Evolutionary conservation across 176 grass and related monocot genomes (phyloP).

Genomic region (Cenchrus purpureus): DNA sequence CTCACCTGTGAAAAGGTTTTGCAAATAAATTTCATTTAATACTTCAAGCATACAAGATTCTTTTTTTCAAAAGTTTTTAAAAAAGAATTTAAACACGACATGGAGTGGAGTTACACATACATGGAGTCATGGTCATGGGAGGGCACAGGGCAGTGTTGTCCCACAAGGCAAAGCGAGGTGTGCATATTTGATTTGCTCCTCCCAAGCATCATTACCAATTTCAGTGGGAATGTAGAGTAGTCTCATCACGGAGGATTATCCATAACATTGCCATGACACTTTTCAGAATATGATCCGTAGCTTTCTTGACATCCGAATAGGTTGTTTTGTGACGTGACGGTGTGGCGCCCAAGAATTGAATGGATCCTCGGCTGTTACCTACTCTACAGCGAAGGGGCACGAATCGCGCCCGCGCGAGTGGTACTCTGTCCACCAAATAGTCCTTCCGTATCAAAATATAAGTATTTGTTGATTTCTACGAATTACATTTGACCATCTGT

Average conservation of each 20-base stretch:
- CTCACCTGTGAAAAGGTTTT: too few relatives aligned
- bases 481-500: too few relatives aligned
- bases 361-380: neutral
- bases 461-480: too few relatives aligned
- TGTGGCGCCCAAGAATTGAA: neutral
- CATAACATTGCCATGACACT: neutral
- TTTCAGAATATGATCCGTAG: neutral
- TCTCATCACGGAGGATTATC: neutral
- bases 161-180: neutral
- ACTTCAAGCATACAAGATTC: too few relatives aligned
- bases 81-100: too few relatives aligned
- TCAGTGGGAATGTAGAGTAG: neutral
- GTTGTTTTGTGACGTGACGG: neutral
- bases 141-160: too few relatives aligned
- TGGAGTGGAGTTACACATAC: neutral
- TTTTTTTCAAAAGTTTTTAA: too few relatives aligned
- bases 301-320: neutral
- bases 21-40: too few relatives aligned
- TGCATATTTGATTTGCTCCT: too few relatives aligned
- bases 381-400: neutral
- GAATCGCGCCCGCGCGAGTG: neutral
- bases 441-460: too few relatives aligned
- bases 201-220: neutral
- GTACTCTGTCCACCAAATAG: neutral
- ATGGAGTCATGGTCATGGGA: neutral